Conservation (phyloP, 2,329 filamentous ascomycete genomes). For the Alternaria triticina region DNA sequence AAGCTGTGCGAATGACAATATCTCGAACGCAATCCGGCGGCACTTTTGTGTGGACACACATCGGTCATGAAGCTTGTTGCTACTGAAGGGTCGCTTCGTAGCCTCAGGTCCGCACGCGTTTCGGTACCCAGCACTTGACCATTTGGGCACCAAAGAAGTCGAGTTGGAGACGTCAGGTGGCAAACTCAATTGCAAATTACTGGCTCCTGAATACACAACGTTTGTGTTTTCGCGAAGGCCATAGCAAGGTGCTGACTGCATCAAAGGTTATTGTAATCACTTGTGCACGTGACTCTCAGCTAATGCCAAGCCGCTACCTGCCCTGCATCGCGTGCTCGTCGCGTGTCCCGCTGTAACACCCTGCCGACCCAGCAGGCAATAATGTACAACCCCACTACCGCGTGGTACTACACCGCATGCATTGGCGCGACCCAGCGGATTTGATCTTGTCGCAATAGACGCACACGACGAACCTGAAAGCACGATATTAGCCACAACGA, state of each 20-base stretch:
- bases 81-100: neutral
- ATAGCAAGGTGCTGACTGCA: too few species aligned
- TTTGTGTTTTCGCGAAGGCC: neutral
- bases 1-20: neutral
- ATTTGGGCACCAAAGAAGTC: neutral
- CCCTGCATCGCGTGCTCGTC: neutral
- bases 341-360: neutral
- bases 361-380: neutral
- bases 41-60: neutral
- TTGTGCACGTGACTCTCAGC: neutral
- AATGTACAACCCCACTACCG: neutral
- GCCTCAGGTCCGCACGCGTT: neutral
- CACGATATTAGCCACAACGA: too few species aligned
- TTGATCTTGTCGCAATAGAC: too few species aligned
- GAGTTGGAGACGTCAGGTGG: neutral
- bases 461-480: too few species aligned
- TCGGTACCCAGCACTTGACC: neutral
- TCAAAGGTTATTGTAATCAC: too few species aligned
- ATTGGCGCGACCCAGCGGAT: too few species aligned
- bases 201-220: neutral
- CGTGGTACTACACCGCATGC: too few species aligned
- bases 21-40: neutral
- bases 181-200: neutral
- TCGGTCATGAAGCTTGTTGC: neutral
- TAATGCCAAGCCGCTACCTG: neutral